Percentiles rank a stretch among this genome's conserved stretches.
Conservation (phyloP, 2,329 filamentous ascomycete species). For the Alternaria brassicae region DNA sequence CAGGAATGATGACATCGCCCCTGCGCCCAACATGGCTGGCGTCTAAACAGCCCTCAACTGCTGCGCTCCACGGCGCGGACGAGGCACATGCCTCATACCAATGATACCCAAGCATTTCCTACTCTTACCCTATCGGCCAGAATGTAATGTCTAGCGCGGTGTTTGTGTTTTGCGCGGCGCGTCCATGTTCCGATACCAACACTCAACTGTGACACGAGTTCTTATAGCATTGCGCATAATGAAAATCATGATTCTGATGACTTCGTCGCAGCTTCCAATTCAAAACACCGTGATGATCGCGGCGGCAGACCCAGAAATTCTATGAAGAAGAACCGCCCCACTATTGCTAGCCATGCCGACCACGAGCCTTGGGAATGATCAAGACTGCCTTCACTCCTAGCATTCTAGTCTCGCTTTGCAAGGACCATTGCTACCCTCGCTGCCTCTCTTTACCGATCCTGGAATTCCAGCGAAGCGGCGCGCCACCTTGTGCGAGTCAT, state of each 20-base stretch:
- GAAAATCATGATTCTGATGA: not conserved
- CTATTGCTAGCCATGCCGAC: not conserved
- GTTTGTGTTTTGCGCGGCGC: constrained; percentile 1
- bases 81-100: not conserved
- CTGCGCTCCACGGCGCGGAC: not conserved
- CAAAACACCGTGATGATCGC: not conserved
- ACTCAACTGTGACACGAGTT: not conserved
- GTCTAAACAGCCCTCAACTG: constrained; percentile 33
- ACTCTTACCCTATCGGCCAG: not conserved
- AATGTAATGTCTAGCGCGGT: constrained; percentile 11
- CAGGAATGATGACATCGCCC: constrained; percentile 37
- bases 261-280: not conserved
- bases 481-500: constrained; percentile 1
- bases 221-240: not conserved
- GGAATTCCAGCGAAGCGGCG: not conserved
- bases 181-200: not conserved
- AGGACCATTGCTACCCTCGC: not conserved
- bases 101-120: constrained; percentile 14
- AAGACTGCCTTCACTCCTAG: not conserved
- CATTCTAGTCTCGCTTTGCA: not conserved
- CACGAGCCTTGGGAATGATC: not conserved
- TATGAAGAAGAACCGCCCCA: not conserved
- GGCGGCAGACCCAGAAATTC: not conserved
- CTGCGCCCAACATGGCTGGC: constrained; percentile 49
- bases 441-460: not conserved